Base-by-base conservation (phyloP, 2,329 filamentous ascomycete genomes). In the Xylaria sp. region DNA sequence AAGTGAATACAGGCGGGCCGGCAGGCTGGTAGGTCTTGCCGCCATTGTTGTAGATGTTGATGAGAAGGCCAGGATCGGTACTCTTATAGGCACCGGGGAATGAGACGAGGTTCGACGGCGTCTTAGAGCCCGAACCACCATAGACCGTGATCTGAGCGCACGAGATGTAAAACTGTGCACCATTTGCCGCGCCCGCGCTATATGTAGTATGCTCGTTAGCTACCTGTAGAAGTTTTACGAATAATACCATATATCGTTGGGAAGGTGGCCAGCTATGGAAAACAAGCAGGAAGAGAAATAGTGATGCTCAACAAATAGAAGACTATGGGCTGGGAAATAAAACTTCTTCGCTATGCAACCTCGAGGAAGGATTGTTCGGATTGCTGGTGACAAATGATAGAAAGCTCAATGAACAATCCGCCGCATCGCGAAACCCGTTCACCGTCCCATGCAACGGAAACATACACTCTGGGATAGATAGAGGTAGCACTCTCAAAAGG, bases 71-170 rank as follows among this genome's bases (percentile, higher is more conserved):
- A 5, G 77, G 76, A 65, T 78, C 76, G 8, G 73, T 79, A 0
- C 72, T 76, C 75, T 81, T 82, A 73, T 85, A 78, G 19, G 76
- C 76, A 50, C 77, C 76, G 0, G 77, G 76, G 70, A 78, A 77
- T 2, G 77, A 72, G 19, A 78, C 77, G 21, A 77, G 72, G 24
- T 71, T 72, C 3, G 71, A 59, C 11, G 75, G 75, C 30, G 65
- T 70, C 57, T 71, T 73, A 30, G 61, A 71, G 3, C 78, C 78
- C 3, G 75, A 74, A 45, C 78, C 78, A 56, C 79, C 79, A 3
- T 71, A 71, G 59, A 81, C 78, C 61, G 68, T 72, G 8, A 80
- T 64, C 73, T 81, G 79, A 7, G 77, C 78, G 59, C 79, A 80
- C 17, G 75, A 75, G 68, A 79, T 72, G 72, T 79, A 80, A 73